Evolutionary conservation across 106 monocot genomes (phyloP), one percentile per base, ranked within the genome.

Genomic region (Platanthera zijinensis): DNA sequence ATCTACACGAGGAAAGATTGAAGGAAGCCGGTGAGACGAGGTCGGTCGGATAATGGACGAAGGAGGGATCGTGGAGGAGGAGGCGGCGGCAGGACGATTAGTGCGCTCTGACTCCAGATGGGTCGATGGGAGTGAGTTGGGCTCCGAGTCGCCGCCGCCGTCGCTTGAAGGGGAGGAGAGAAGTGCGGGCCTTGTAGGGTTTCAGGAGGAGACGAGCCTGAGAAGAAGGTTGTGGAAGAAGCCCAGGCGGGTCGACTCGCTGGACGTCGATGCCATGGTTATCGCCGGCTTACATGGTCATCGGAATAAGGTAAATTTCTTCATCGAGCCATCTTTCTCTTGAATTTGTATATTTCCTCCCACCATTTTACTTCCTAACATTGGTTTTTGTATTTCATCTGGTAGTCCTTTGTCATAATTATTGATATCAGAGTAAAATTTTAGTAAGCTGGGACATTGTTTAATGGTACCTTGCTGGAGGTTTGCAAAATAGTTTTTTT

Each of bases 41-140:
- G 18, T 10, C n/a, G 59, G 21, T 1, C 2, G n/a, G 7, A 69
- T 14, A 45, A 80, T 73, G 78, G 81, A 81, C 12, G 80, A 82
- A 9, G 82, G 48, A 12, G 80, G 53, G 69, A 80, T 80, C 61
- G 77, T 69, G 51, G 83, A 78, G 78, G 69, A n/a, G 32, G 74
- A 11, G 32, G 74, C 57, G 25, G 64, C 39, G 77, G 19, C 59
- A 61, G 59, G 6, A 6, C 10, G 53, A 28, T 7, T 63, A 46
- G 1, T 7, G 52, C 21, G 76, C 76, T 22, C 77, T 7, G 86
- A 81, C 64, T 69, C 89, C 68, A 72, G 89, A 32, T 95, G 95
- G 95, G 95, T 95, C 39, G 92, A 95, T 74, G 95, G 95, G 28
- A 90, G 89, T 79, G 95, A 95, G 84, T 86, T 93, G 52, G 93